Percentiles rank a stretch among this genome's conserved stretches.
These are phyloP conservation scores for Catenaria anguillulae DNA, from an alignment of 371 early-diverging fungal genomes.

Conservation along the genomic window DNA sequence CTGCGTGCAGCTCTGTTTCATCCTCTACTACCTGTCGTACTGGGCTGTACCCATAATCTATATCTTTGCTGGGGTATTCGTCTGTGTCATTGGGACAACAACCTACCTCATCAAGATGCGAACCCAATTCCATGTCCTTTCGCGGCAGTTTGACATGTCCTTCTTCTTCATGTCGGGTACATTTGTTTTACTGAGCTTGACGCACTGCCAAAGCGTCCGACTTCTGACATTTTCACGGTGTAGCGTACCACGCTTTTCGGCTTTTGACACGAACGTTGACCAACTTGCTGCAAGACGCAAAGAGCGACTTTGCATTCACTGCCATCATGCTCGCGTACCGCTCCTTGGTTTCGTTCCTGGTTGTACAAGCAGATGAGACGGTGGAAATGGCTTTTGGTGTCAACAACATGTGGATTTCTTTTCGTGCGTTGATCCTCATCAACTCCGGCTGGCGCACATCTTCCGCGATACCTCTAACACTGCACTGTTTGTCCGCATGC, in stretches of 20 bases:
- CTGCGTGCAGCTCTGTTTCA: background rate
- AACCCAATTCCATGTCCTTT: background rate
- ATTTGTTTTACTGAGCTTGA: background rate
- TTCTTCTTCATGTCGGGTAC: background rate
- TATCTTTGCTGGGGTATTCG: background rate
- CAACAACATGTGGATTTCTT: background rate
- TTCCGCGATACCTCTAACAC: too few species aligned
- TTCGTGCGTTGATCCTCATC: background rate
- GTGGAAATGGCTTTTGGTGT: background rate
- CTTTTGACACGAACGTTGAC: background rate
- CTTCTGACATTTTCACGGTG: too few species aligned
- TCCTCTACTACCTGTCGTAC: background rate
- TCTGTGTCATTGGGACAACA: background rate
- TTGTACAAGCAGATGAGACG: background rate
- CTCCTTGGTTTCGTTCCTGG: background rate
- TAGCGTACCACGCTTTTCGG: background rate
- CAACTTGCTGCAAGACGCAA: too few species aligned
- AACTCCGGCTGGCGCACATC: too few species aligned
- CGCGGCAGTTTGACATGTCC: background rate
- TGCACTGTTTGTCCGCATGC: too few species aligned
- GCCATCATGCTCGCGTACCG: background rate
- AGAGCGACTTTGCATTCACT: too few species aligned
- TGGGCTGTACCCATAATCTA: background rate
- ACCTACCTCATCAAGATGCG: background rate
- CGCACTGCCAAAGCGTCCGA: background rate